Evolutionary conservation across 441 rosid genomes (phyloP), one percentile per base, ranked within the genome.

Genomic region (Gossypium aridum): DNA sequence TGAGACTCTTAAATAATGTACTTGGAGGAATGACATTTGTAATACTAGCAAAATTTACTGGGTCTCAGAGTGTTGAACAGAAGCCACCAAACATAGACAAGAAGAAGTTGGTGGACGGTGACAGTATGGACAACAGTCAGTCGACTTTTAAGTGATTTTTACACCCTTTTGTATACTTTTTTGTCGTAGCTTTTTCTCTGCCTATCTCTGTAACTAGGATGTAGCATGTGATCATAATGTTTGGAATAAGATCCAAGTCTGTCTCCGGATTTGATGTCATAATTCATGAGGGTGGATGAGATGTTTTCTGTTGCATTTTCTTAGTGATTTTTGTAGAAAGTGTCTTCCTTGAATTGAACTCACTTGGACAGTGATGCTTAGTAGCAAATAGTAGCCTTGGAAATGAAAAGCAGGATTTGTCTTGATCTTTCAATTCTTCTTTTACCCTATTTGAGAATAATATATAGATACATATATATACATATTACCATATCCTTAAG

Each of bases 1-100:
- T 96, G 77, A 88, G 98, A 76, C 84, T 90, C 84, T 74, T 80
- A 62, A 96, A 96, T 78, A 96, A 96, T 75, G 87, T 96, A 20
- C 77, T 96, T 45, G 98, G 98, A 2, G 98, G 99, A 7, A 84
- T 92, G 97, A 71, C 97, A 2, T 96, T 96, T 80, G 98, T 93
- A 61, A 59, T 87, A 1, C 75, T 96, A 82, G 99, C 98, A 1
- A 92, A 94, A 85, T 7, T 96, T 85, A 96, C 98, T 0, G 98
- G 98, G 3, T 83, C 98, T 2, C 98, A 94, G 88, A 84, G 90
- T 0, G 85, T 81, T 8, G 80, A 31, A 72, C 73, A 72, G 59
- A 81, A 72, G 54, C 77, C 84, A 14, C 75, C 65, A 31, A 86
- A 17, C 78, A 85, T 54, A 7, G 70, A 73, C 45, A 37, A 37